Conservation (phyloP, 1,284 basidiomycete species). For the Sporisorium scitamineum region DNA sequence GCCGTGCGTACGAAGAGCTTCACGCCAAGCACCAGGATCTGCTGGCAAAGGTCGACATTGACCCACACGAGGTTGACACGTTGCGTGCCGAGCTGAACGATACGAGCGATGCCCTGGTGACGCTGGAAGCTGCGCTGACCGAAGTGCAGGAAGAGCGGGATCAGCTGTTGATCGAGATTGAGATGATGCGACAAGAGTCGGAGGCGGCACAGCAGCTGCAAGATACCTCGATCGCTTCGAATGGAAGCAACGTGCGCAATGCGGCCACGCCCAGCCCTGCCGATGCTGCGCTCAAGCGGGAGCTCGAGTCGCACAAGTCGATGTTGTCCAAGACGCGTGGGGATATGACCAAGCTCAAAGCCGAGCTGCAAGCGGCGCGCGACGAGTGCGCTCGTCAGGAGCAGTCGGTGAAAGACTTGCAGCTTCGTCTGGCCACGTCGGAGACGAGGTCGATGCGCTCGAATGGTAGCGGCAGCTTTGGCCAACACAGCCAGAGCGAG, state of each 20-base stretch:
- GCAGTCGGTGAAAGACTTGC: constrained; percentile 50
- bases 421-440: constrained; percentile 48
- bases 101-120: constrained; percentile 67
- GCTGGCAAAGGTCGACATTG: constrained; percentile 44
- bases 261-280: constrained; percentile 14
- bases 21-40: constrained; percentile 42
- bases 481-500: constrained; percentile 39
- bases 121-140: constrained; percentile 68
- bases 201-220: constrained; percentile 27
- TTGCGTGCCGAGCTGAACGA: constrained; percentile 73
- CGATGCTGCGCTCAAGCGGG: constrained; percentile 65
- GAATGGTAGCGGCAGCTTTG: constrained; percentile 43
- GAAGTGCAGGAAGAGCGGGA: constrained; percentile 69
- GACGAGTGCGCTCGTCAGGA: constrained; percentile 76
- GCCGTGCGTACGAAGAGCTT: constrained; percentile 51
- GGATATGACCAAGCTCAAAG: constrained; percentile 70
- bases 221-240: constrained; percentile 15
- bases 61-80: constrained; percentile 75
- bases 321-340: constrained; percentile 73
- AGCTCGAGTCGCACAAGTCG: constrained; percentile 81
- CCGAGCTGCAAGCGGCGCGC: constrained; percentile 81
- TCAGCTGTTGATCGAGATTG: constrained; percentile 61
- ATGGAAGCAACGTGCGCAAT: constrained; percentile 7
- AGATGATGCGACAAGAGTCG: constrained; percentile 50
- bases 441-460: constrained; percentile 55